These are phyloP conservation scores for Tetraselmis chui DNA, from an alignment of 139 green algal species.

Conservation along the genomic window DNA sequence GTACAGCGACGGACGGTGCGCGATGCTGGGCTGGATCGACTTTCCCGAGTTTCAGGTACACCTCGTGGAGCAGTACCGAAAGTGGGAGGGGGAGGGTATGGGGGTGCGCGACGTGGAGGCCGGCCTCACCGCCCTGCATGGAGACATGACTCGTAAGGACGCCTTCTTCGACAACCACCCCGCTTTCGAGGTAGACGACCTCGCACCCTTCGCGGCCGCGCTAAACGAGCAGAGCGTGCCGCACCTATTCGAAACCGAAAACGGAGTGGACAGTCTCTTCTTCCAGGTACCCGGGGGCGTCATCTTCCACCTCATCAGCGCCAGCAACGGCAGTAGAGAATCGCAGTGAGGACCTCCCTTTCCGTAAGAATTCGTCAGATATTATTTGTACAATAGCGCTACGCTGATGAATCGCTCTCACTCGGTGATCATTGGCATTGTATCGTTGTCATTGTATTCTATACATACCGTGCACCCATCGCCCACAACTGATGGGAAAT, in stretches of 20 bases:
- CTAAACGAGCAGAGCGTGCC: not conserved
- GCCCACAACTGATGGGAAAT: too few relatives aligned
- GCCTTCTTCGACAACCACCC: not conserved
- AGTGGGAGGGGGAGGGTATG: not conserved
- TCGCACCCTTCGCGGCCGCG: not conserved
- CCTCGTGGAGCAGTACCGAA: not conserved
- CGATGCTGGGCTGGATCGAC: not conserved
- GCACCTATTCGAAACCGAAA: not conserved
- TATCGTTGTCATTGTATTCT: too few relatives aligned
- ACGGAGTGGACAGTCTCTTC: not conserved
- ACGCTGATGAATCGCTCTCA: too few relatives aligned
- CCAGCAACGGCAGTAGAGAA: too few relatives aligned
- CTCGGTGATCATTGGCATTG: too few relatives aligned
- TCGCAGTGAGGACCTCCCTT: too few relatives aligned
- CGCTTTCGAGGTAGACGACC: not conserved
- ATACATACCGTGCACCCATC: too few relatives aligned
- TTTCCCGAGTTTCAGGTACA: not conserved
- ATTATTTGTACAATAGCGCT: too few relatives aligned
- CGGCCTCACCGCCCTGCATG: not conserved
- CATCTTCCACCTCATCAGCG: not conserved
- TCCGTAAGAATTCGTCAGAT: too few relatives aligned
- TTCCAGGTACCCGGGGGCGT: not conserved
- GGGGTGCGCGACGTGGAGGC: not conserved
- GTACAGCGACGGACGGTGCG: not conserved
- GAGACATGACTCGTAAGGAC: not conserved